These are phyloP conservation scores for Prunella vulgaris DNA, from an alignment of 257 asterid species.

Conservation along the genomic window DNA sequence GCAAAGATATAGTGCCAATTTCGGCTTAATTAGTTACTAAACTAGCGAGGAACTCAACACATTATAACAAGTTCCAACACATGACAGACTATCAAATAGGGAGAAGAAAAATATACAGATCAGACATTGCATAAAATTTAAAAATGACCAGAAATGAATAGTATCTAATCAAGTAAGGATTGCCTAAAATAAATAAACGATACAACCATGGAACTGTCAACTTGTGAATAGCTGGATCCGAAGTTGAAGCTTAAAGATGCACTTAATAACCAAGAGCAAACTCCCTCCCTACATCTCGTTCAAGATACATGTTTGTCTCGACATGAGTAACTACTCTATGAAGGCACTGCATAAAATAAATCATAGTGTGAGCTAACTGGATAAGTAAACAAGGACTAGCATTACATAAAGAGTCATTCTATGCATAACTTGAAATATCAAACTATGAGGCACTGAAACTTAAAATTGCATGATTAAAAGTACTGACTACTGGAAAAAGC, in stretches of 20 bases:
- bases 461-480: too few relatives aligned
- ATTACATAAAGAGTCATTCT: not conserved
- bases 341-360: constrained; percentile 36
- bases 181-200: not conserved
- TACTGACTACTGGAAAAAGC: too few relatives aligned
- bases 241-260: not conserved
- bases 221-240: not conserved
- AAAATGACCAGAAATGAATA: constrained; percentile 4
- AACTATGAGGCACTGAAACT: too few relatives aligned
- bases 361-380: not conserved
- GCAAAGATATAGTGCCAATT: too few relatives aligned
- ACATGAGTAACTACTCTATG: constrained; percentile 19
- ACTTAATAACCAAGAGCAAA: constrained; percentile 1
- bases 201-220: constrained; percentile 7
- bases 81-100: not conserved
- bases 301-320: not conserved
- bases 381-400: not conserved
- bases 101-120: not conserved
- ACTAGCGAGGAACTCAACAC: not conserved
- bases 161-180: not conserved
- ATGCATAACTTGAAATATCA: too few relatives aligned
- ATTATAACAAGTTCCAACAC: not conserved
- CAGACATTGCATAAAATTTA: not conserved
- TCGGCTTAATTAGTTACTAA: too few relatives aligned
- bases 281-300: not conserved